A percentile compares a stretch with the other conserved stretches of the same genome.
Evolutionary conservation across 164 flowering plant genomes (phyloP).

Genomic region (Vitis labrusca): DNA sequence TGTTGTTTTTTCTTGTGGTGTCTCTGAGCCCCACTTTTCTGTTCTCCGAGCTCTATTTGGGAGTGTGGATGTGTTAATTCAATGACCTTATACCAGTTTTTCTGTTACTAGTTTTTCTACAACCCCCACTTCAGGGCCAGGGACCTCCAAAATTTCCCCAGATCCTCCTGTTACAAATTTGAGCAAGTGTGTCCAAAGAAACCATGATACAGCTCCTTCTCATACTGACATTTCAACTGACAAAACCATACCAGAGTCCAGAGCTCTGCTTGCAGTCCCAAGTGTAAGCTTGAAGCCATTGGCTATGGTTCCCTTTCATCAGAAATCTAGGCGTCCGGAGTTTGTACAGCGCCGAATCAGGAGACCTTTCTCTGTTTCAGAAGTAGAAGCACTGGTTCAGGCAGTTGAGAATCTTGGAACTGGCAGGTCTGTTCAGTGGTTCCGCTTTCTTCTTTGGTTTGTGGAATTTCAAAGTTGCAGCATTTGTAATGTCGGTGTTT

Average conservation of each 20-base stretch:
- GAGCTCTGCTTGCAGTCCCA: constrained; percentile 65
- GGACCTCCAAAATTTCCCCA: constrained; percentile 14
- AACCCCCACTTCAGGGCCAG: constrained; percentile 30
- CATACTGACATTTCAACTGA: constrained; percentile 42
- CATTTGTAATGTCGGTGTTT: background rate
- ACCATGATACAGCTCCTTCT: constrained; percentile 45
- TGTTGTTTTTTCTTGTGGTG: no score
- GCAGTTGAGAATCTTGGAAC: constrained; percentile 11
- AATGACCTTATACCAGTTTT: background rate
- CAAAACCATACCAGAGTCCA: constrained; percentile 38
- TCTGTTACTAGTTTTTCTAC: background rate
- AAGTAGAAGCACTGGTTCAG: constrained; percentile 16
- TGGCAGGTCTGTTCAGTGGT: constrained; percentile 3
- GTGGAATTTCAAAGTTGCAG: background rate
- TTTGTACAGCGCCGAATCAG: constrained; percentile 8
- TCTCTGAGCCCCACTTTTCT: no score
- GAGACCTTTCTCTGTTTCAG: constrained; percentile 8
- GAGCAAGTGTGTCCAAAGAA: constrained; percentile 45
- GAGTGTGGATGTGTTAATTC: background rate
- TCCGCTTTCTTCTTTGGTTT: background rate
- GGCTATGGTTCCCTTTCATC: constrained; percentile 17
- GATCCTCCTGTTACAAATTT: constrained; percentile 24
- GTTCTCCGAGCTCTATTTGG: no score
- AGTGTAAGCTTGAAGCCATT: constrained; percentile 48
- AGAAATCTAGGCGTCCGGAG: background rate